Percentiles rank a stretch among this genome's conserved stretches.
Conservation (phyloP, 805 yeast species). For the Candida namnaoensis region DNA sequence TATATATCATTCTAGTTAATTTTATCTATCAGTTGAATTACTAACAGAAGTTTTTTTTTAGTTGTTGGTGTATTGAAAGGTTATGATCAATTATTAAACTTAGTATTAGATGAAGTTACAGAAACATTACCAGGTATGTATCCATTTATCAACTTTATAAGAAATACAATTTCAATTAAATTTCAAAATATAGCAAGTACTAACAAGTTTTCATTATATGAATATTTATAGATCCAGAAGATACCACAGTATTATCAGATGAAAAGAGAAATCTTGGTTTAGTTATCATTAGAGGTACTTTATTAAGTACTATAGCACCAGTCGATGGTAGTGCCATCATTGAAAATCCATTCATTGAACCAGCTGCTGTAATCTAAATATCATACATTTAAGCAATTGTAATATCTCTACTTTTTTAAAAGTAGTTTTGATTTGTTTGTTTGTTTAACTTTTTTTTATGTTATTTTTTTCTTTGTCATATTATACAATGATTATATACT, state of each 20-base stretch:
- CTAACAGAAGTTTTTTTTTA: constrained; percentile 3
- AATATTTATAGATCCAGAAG: constrained; percentile 42
- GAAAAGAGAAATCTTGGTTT: constrained; percentile 64
- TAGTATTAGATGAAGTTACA: constrained; percentile 61
- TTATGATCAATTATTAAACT: constrained; percentile 71
- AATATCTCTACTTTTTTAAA: too few species aligned
- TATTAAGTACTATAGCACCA: constrained; percentile 63
- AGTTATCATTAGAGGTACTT: constrained; percentile 83
- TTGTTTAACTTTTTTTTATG: too few species aligned
- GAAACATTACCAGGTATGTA: constrained; percentile 54
- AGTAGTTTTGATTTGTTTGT: too few species aligned
- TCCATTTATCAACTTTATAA: not conserved
- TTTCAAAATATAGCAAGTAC: not conserved
- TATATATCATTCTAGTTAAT: not conserved
- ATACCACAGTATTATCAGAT: constrained; percentile 41
- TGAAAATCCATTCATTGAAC: constrained; percentile 55
- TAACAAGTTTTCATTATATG: too few species aligned
- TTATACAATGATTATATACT: too few species aligned
- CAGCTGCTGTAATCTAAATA: not conserved
- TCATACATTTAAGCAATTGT: too few species aligned
- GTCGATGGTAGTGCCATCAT: constrained; percentile 63
- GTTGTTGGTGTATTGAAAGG: constrained; percentile 80
- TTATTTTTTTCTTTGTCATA: too few species aligned
- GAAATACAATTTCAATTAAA: too few species aligned
- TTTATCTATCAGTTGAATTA: not conserved